These are phyloP conservation scores for Tardiomyces depauwii DNA, from an alignment of 1,139 yeast genomes.

Conservation along the genomic window DNA sequence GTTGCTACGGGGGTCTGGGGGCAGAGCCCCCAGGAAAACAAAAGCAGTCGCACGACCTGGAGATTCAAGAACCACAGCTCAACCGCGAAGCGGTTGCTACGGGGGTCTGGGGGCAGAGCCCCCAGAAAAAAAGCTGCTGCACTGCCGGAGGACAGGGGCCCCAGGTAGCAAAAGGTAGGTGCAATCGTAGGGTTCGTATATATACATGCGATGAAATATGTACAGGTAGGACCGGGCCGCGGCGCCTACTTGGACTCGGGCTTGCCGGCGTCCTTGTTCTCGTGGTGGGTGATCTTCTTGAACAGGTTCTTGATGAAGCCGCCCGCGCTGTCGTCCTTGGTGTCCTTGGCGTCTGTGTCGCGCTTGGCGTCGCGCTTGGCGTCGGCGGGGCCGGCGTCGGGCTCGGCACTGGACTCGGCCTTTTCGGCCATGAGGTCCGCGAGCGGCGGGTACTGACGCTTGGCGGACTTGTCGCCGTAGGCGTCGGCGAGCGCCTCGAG, in stretches of 20 bases:
- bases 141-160: too few species aligned
- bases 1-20: too few species aligned
- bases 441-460: constrained; percentile 17
- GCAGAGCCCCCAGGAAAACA: too few species aligned
- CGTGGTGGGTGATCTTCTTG: constrained; percentile 18
- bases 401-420: constrained; percentile 5
- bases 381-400: background rate
- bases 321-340: constrained; percentile 2
- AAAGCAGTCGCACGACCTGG: too few species aligned
- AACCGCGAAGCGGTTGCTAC: too few species aligned
- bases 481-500: constrained; percentile 94
- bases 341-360: too few species aligned
- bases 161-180: background rate
- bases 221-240: background rate
- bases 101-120: too few species aligned
- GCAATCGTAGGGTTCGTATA: background rate
- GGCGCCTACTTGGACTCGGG: background rate
- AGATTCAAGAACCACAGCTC: too few species aligned
- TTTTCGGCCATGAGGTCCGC: constrained; percentile 8
- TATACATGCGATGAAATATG: background rate
- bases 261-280: constrained; percentile 7
- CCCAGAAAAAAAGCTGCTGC: too few species aligned
- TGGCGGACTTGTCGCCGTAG: constrained; percentile 68
- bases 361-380: background rate
- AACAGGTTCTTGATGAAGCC: constrained; percentile 20